Percentiles rank a stretch among this genome's conserved stretches.
These are phyloP conservation scores for Harringtonia lauricola DNA, from an alignment of 2,329 filamentous ascomycete genomes.

Conservation along the genomic window DNA sequence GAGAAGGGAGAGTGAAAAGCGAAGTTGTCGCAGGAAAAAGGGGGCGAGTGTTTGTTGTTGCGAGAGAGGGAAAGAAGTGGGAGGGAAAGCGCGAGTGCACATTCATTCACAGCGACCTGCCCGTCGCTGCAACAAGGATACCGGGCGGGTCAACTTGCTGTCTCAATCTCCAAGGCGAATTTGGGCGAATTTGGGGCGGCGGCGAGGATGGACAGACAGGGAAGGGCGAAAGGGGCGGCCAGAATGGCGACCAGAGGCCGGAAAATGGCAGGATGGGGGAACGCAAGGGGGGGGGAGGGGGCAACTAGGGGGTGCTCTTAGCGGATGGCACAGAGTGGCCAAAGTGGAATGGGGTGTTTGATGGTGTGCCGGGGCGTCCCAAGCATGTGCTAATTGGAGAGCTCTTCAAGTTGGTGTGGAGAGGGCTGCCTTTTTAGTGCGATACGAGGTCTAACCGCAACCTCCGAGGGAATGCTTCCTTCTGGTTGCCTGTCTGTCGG, in stretches of 20 bases:
- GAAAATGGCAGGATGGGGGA: conserved; percentile 13
- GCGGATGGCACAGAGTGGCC: not conserved
- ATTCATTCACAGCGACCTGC: no score
- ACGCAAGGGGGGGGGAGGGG: conserved; percentile 18
- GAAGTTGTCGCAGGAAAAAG: conserved; percentile 3
- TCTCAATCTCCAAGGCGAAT: not conserved
- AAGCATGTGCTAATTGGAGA: conserved; percentile 7
- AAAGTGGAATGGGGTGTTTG: not conserved
- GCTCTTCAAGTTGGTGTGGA: not conserved
- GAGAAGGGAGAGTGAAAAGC: conserved; percentile 4
- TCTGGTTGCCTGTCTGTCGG: no score
- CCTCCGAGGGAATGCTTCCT: no score
- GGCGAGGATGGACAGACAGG: no score
- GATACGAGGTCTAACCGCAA: not conserved
- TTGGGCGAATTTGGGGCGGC: not conserved
- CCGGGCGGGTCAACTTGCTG: not conserved
- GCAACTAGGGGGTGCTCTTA: conserved; percentile 12
- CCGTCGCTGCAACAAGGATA: not conserved
- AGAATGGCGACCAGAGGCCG: conserved; percentile 14
- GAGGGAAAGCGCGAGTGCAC: not conserved
- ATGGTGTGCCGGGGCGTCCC: conserved; percentile 5
- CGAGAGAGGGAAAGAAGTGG: conserved; percentile 12
- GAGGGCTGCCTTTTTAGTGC: conserved; percentile 4
- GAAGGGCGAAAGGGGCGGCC: not conserved
- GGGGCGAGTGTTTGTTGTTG: conserved; percentile 7